phyloP scores from a whole-genome alignment of 1,284 basidiomycete genomes.

The Vanrija sp. region DNA sequence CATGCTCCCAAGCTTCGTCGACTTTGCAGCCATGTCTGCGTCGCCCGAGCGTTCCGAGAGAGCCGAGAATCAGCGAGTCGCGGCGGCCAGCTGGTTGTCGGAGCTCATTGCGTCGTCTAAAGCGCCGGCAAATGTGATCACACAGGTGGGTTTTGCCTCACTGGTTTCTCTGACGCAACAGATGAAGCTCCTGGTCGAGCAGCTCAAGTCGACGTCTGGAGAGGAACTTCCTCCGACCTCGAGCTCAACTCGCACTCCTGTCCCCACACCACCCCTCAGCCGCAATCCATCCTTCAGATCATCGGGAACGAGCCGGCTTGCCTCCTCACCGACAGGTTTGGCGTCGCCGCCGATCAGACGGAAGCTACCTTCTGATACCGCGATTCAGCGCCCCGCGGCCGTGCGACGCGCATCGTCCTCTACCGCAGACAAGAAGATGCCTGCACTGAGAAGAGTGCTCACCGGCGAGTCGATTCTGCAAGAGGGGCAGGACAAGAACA shows the following conservation, averaged over 20 bases:
- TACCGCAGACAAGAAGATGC: conserved; percentile 12
- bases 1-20: conserved; percentile 40
- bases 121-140: conserved; percentile 27
- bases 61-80: conserved; percentile 21
- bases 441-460: conserved; percentile 37
- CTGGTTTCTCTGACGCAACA: conserved; percentile 7
- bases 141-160: conserved; percentile 27
- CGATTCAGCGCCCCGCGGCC: conserved; percentile 2
- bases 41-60: conserved; percentile 17
- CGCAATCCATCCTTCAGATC: neutral
- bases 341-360: conserved; percentile 3
- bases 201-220: conserved; percentile 21
- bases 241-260: neutral
- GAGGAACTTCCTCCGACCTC: neutral
- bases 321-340: neutral
- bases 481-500: conserved; percentile 48
- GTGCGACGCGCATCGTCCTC: conserved; percentile 19
- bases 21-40: conserved; percentile 40
- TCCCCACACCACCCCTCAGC: neutral
- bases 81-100: conserved; percentile 25
- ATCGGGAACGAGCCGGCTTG: no score
- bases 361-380: conserved; percentile 30
- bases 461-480: conserved; percentile 43
- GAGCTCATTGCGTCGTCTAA: conserved; percentile 34
- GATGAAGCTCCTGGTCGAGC: conserved; percentile 40